These are phyloP conservation scores for Candida loeiensis DNA, from an alignment of 805 yeast species.

Conservation along the genomic window DNA sequence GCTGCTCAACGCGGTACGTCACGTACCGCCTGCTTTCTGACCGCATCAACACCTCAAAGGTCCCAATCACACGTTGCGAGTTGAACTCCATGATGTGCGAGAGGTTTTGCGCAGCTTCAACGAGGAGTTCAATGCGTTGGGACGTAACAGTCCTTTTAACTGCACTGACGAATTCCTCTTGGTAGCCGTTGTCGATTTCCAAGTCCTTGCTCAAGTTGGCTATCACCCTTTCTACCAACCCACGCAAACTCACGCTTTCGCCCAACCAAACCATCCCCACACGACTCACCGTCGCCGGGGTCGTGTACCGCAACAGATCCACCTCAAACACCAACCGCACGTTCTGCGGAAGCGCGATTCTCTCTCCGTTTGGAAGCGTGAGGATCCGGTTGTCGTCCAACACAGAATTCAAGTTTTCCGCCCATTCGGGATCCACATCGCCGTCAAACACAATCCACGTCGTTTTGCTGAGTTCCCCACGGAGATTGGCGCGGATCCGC, in stretches of 20 bases:
- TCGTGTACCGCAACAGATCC: slow-evolving; percentile 59
- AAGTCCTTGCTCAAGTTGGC: too few relatives aligned
- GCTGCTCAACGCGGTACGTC: slow-evolving; percentile 8
- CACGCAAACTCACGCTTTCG: slow-evolving; percentile 17
- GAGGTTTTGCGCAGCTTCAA: slow-evolving; percentile 20
- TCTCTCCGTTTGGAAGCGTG: slow-evolving; percentile 88
- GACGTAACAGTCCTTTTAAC: slow-evolving; percentile 1
- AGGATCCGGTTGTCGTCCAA: slow-evolving; percentile 80
- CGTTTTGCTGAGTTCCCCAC: slow-evolving; percentile 54
- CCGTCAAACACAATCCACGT: slow-evolving; percentile 89
- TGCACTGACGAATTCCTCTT: slow-evolving; percentile 3
- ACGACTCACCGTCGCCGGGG: slow-evolving; percentile 89
- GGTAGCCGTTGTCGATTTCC: slow-evolving; percentile 3
- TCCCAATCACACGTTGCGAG: slow-evolving; percentile 30
- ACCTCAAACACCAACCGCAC: slow-evolving; percentile 75
- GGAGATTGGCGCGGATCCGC: slow-evolving; percentile 47
- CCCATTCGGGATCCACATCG: slow-evolving; percentile 92
- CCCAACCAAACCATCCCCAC: slow-evolving; percentile 86
- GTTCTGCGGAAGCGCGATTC: slow-evolving; percentile 62
- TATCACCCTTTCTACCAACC: slow-evolving; percentile 14
- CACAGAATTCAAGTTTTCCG: slow-evolving; percentile 84
- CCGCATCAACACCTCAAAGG: slow-evolving; percentile 39
- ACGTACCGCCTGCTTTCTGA: slow-evolving; percentile 29
- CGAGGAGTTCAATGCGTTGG: not conserved
- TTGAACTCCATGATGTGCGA: slow-evolving; percentile 54